Evolutionary conservation across 106 monocot species (phyloP).

Genomic region (Dendrobium catenatum): DNA sequence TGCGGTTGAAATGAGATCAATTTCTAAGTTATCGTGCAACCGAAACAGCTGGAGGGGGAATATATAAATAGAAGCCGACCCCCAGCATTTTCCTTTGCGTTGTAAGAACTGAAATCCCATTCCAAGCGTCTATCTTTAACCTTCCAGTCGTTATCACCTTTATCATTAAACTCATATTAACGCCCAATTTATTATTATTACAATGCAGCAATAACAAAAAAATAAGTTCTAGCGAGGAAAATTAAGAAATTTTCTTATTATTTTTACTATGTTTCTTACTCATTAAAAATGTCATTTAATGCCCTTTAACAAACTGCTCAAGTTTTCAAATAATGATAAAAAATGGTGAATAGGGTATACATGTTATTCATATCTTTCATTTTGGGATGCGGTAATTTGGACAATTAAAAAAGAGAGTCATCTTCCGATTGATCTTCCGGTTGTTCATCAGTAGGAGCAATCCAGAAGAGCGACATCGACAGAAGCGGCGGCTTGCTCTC

Average conservation of each 20-base stretch:
- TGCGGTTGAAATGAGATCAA: too few relatives aligned
- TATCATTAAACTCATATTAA: background rate
- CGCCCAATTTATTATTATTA: background rate
- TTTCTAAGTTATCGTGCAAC: too few relatives aligned
- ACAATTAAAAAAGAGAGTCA: background rate
- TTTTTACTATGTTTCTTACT: background rate
- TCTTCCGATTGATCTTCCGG: background rate
- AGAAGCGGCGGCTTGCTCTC: conserved; percentile 14
- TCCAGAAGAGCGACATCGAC: conserved; percentile 36
- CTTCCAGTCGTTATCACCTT: background rate
- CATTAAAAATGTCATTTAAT: background rate
- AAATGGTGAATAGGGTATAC: background rate
- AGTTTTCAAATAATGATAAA: background rate
- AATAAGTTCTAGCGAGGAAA: too few relatives aligned
- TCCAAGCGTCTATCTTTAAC: background rate
- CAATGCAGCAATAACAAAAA: background rate
- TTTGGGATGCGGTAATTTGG: background rate
- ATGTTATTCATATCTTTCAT: background rate
- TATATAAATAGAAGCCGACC: too few relatives aligned
- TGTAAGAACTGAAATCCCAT: background rate
- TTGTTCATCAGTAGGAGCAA: conserved; percentile 43
- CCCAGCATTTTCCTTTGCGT: too few relatives aligned
- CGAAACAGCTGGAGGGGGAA: too few relatives aligned
- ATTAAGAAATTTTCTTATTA: background rate
- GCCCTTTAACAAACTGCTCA: background rate